These are phyloP conservation scores for Theileria luwenshuni DNA, from an alignment of 169 alveolate genomes.

Conservation along the genomic window DNA sequence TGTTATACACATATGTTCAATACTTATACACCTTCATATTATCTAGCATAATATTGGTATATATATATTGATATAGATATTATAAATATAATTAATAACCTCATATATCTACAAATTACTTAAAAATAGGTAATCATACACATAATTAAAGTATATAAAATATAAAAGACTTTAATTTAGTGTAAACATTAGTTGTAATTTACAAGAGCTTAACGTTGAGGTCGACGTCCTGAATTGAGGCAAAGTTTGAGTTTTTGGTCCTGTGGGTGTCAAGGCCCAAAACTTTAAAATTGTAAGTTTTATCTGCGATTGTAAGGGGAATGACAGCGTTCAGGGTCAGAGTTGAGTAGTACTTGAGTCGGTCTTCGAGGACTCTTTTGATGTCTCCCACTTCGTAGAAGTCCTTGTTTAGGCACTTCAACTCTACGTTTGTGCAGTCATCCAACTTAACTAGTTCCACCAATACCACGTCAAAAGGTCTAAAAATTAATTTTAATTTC, in stretches of 20 bases:
- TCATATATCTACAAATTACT: no score
- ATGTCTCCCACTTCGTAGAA: conserved; percentile 40
- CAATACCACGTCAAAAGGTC: conserved; percentile 61
- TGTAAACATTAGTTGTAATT: no score
- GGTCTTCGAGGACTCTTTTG: conserved; percentile 61
- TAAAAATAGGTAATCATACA: no score
- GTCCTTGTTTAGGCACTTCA: conserved; percentile 37
- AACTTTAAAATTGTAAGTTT: conserved; percentile 39
- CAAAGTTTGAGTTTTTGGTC: conserved; percentile 40
- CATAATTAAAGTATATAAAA: no score
- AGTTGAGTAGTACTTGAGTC: conserved; percentile 60
- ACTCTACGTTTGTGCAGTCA: conserved; percentile 49
- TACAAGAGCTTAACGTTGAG: conserved; percentile 46
- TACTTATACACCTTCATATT: no score
- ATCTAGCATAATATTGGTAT: no score
- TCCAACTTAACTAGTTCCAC: conserved; percentile 36
- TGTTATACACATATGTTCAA: no score
- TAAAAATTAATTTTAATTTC: neutral
- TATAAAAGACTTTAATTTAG: no score
- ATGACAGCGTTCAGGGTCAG: conserved; percentile 58
- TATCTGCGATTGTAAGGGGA: conserved; percentile 42
- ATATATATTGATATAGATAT: no score
- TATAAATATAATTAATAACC: no score
- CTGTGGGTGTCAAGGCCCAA: conserved; percentile 49
- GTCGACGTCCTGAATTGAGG: conserved; percentile 71